Conservation (phyloP, 2,329 filamentous ascomycete species). For the Akanthomyces dipterigenus region DNA sequence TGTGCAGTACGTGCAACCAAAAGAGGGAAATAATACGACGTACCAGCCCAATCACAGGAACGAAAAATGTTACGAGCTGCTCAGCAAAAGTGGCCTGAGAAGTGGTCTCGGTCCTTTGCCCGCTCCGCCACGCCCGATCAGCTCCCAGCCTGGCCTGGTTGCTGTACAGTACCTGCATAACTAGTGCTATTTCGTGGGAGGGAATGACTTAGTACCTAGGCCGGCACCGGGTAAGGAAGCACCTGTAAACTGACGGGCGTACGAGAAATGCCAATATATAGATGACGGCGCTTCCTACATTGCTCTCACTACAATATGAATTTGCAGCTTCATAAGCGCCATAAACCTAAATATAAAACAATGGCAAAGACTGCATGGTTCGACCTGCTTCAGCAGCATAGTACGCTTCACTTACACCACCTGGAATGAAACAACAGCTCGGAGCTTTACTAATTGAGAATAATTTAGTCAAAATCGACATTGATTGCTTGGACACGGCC, state of each 20-base stretch:
- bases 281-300: not conserved
- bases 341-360: too few relatives aligned
- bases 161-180: conserved; percentile 10
- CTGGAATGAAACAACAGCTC: too few relatives aligned
- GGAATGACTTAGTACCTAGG: too few relatives aligned
- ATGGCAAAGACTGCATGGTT: conserved; percentile 2
- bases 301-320: too few relatives aligned
- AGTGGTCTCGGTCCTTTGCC: not conserved
- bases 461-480: conserved; percentile 3
- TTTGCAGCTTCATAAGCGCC: too few relatives aligned
- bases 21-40: not conserved
- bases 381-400: conserved; percentile 5
- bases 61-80: too few relatives aligned
- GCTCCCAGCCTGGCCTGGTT: not conserved
- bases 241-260: not conserved
- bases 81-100: not conserved
- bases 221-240: too few relatives aligned
- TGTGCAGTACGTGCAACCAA: not conserved
- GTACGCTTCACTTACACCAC: not conserved
- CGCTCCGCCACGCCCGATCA: not conserved
- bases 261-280: not conserved
- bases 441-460: not conserved
- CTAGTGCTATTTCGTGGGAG: not conserved
- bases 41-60: not conserved
- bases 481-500: conserved; percentile 17